Evolutionary conservation across 2,329 filamentous ascomycete genomes (phyloP).

Genomic region (Kalaharituber pfeilii): DNA sequence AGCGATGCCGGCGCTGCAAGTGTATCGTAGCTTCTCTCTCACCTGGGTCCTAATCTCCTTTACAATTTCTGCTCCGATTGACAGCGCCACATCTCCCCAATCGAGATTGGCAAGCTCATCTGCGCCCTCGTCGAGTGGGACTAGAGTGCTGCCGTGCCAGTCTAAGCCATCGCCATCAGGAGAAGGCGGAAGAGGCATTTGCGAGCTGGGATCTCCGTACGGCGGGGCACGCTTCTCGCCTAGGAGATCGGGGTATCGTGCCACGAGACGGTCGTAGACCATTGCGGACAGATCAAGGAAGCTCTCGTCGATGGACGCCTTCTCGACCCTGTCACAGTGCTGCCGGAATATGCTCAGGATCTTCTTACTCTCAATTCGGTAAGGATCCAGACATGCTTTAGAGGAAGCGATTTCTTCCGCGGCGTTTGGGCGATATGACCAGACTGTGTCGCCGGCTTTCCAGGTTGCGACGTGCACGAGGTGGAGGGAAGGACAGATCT

Average conservation of each 20-base stretch:
- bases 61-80: conserved; percentile 78
- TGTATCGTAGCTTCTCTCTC: conserved; percentile 58
- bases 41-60: conserved; percentile 54
- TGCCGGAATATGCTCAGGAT: conserved; percentile 43
- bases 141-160: conserved; percentile 15
- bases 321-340: conserved; percentile 36
- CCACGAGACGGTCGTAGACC: conserved; percentile 55
- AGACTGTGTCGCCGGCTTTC: conserved; percentile 54
- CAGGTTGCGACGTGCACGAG: conserved; percentile 50
- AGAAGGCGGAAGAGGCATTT: conserved; percentile 47
- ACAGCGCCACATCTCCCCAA: conserved; percentile 85
- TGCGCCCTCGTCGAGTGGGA: neutral
- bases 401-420: conserved; percentile 54
- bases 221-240: conserved; percentile 41
- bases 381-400: conserved; percentile 89
- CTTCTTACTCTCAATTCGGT: conserved; percentile 64
- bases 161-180: conserved; percentile 9
- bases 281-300: conserved; percentile 83
- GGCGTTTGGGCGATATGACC: conserved; percentile 65
- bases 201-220: conserved; percentile 46
- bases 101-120: conserved; percentile 46
- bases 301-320: conserved; percentile 88
- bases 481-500: conserved; percentile 67
- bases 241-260: conserved; percentile 55
- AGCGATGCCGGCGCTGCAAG: conserved; percentile 77